A percentile compares a stretch with the other conserved stretches of the same genome.
Evolutionary conservation across 2,329 filamentous ascomycete genomes (phyloP).

Genomic region (Mollisia scopiformis): DNA sequence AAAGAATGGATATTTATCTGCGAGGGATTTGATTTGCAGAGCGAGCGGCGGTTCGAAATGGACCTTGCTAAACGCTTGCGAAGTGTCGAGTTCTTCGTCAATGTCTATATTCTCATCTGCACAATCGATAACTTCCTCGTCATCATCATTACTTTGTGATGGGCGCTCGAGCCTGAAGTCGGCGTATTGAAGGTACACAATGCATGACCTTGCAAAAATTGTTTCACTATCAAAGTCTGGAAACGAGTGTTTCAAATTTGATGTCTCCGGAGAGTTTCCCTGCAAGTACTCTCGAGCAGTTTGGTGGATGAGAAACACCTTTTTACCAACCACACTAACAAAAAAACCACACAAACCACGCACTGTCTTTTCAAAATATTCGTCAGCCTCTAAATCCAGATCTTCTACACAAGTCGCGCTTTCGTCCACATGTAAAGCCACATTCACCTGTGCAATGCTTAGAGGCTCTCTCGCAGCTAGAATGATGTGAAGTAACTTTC

Average conservation of each 20-base stretch:
- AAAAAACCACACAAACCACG: not conserved
- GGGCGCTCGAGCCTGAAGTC: not conserved
- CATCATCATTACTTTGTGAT: not conserved
- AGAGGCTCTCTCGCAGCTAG: not conserved
- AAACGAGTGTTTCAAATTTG: not conserved
- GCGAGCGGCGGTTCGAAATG: not conserved
- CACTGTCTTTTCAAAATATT: not conserved
- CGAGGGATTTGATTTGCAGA: not conserved
- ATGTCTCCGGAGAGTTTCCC: not conserved
- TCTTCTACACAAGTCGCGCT: not conserved
- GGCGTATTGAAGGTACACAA: not conserved
- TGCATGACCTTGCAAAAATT: not conserved
- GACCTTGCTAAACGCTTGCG: too few species aligned
- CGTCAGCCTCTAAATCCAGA: not conserved
- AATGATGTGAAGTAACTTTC: not conserved
- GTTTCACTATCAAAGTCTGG: not conserved
- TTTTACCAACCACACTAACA: not conserved
- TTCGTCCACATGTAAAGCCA: not conserved
- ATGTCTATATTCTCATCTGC: not conserved
- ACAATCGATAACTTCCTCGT: not conserved
- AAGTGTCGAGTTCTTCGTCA: not conserved
- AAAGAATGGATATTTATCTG: not conserved
- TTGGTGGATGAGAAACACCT: not conserved
- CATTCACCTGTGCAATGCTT: not conserved
- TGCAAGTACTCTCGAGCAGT: not conserved